Evolutionary conservation across 805 yeast genomes (phyloP).

Genomic region (Nakazawaea wyomingensis): DNA sequence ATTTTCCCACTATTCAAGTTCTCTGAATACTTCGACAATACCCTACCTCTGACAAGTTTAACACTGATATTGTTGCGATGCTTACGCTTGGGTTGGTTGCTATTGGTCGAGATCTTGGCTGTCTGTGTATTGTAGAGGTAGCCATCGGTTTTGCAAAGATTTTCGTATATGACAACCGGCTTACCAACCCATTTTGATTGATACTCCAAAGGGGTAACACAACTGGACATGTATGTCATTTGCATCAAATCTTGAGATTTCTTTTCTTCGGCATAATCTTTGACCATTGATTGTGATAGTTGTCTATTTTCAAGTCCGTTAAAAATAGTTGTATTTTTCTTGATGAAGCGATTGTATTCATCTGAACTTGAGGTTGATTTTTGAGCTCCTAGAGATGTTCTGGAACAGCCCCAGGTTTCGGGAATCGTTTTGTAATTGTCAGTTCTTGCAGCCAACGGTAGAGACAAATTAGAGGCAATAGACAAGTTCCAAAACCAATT

Average conservation of each 20-base stretch:
- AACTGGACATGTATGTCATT: conserved; percentile 3
- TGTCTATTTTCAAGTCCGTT: not conserved
- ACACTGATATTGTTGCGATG: not conserved
- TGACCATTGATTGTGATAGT: not conserved
- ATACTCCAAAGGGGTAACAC: not conserved
- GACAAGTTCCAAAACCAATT: conserved; percentile 6
- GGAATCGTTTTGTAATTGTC: not conserved
- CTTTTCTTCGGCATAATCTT: not conserved
- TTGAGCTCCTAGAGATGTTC: no score
- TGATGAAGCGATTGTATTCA: no score
- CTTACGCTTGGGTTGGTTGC: not conserved
- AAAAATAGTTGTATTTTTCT: not conserved
- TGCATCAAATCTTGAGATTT: not conserved
- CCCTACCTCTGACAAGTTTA: not conserved
- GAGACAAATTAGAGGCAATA: not conserved
- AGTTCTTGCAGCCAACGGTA: conserved; percentile 2
- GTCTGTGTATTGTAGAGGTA: not conserved
- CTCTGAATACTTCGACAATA: not conserved
- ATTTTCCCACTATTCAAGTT: not conserved
- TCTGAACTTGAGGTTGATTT: no score
- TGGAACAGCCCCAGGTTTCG: not conserved
- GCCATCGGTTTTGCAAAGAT: not conserved
- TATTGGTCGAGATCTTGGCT: not conserved
- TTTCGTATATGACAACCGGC: conserved; percentile 6
- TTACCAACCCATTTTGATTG: conserved; percentile 3